These are phyloP conservation scores for Aspergillus sp. DNA, from an alignment of 2,329 filamentous ascomycete genomes.

Conservation along the genomic window DNA sequence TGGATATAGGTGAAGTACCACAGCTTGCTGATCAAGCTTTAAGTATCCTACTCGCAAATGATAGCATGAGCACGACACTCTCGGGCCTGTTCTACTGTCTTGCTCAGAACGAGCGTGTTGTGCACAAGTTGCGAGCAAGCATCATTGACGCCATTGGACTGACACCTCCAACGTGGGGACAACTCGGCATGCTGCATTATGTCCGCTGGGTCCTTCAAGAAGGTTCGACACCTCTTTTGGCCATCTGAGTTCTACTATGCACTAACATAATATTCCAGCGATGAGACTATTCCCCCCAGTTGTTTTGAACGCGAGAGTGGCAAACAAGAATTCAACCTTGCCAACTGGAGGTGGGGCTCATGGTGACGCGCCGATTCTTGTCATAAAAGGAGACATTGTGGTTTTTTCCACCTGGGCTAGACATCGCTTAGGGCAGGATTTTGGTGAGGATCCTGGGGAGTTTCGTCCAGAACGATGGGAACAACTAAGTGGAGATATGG, in stretches of 20 bases:
- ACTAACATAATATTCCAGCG: background rate
- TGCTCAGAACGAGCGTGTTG: conserved; percentile 6
- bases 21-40: conserved; percentile 8
- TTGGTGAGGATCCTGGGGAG: conserved; percentile 27
- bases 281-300: conserved; percentile 10
- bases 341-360: conserved; percentile 35
- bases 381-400: conserved; percentile 24
- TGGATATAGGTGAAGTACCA: background rate
- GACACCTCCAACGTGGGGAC: conserved; percentile 7
- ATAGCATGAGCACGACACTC: conserved; percentile 17
- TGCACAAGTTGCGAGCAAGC: conserved; percentile 1
- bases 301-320: conserved; percentile 8
- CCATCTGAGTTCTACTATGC: too few species aligned
- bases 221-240: background rate
- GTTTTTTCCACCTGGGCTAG: conserved; percentile 27
- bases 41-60: conserved; percentile 14
- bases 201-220: conserved; percentile 12
- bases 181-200: conserved; percentile 14
- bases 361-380: conserved; percentile 27
- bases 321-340: conserved; percentile 16
- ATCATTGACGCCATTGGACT: conserved; percentile 7
- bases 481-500: conserved; percentile 27
- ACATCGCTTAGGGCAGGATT: conserved; percentile 32
- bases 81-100: conserved; percentile 18
- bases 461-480: conserved; percentile 39